A percentile compares a stretch with the other conserved stretches of the same genome.
phyloP scores from a whole-genome alignment of 202 grass and related monocot species.

The Saccharum hybrid region DNA sequence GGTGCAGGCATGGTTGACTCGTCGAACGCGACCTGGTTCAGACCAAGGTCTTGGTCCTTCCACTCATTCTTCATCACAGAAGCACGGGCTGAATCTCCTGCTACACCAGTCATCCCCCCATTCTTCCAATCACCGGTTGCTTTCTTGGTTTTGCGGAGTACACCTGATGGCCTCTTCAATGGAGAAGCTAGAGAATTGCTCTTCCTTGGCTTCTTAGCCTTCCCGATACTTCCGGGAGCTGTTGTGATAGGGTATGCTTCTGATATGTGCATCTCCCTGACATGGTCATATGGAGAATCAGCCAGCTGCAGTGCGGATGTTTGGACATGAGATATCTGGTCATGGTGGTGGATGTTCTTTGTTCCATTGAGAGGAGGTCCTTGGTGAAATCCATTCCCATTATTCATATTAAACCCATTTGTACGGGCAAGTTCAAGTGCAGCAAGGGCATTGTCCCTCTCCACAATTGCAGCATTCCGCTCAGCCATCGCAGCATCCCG shows the following conservation, averaged over 20 bases:
- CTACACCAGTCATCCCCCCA: constrained; percentile 14
- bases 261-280: constrained; percentile 74
- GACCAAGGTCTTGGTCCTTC: constrained; percentile 78
- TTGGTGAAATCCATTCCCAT: constrained; percentile 46
- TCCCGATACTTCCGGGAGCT: constrained; percentile 44
- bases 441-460: constrained; percentile 81
- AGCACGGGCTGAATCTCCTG: constrained; percentile 41
- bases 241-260: constrained; percentile 80
- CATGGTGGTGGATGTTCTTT: constrained; percentile 58
- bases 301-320: constrained; percentile 68
- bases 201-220: constrained; percentile 69
- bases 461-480: constrained; percentile 72
- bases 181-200: constrained; percentile 57
- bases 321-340: constrained; percentile 65
- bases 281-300: constrained; percentile 82
- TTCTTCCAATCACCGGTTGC: constrained; percentile 50
- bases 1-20: constrained; percentile 82
- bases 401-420: constrained; percentile 66
- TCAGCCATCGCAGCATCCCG: constrained; percentile 81
- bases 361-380: constrained; percentile 45
- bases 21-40: constrained; percentile 73
- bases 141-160: constrained; percentile 69
- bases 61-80: constrained; percentile 71
- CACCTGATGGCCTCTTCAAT: constrained; percentile 60
- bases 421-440: constrained; percentile 66